Percentiles rank a stretch among this genome's conserved stretches.
Conservation (phyloP, 257 asterid species). For the Primulina huaijiensis region DNA sequence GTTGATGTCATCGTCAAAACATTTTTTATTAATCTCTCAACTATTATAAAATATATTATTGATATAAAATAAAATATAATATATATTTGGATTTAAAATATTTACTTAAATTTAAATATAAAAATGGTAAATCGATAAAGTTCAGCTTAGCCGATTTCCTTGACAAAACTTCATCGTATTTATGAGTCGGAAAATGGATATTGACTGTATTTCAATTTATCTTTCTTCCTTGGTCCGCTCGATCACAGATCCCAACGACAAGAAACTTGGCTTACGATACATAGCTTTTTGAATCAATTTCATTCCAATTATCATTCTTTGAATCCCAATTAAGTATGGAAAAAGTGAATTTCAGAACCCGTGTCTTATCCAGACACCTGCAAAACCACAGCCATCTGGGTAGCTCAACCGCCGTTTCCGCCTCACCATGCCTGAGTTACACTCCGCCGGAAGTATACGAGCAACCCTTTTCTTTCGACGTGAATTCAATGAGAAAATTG, state of each 20-base stretch:
- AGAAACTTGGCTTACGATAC: neutral
- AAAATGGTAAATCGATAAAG: no score
- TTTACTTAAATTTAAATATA: no score
- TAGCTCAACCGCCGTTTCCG: slow-evolving; percentile 25
- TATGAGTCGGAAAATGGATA: no score
- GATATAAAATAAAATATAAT: no score
- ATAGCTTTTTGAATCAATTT: no score
- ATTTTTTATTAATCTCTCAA: no score
- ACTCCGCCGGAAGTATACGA: slow-evolving; percentile 72
- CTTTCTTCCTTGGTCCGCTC: neutral
- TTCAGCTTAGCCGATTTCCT: no score
- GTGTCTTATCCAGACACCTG: slow-evolving; percentile 62
- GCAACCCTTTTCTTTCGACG: slow-evolving; percentile 47
- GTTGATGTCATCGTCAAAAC: no score
- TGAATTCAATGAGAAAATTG: slow-evolving; percentile 58
- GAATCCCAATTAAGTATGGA: slow-evolving; percentile 38
- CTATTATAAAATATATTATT: no score
- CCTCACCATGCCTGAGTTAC: slow-evolving; percentile 71
- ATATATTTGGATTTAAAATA: no score
- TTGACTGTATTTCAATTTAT: no score
- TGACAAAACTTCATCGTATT: no score
- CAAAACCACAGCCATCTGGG: slow-evolving; percentile 28
- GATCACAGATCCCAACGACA: neutral
- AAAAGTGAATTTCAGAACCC: slow-evolving; percentile 61
- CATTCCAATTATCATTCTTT: neutral